phyloP scores from a whole-genome alignment of 1,139 yeast species.

The Hanseniaspora gamundiae region DNA sequence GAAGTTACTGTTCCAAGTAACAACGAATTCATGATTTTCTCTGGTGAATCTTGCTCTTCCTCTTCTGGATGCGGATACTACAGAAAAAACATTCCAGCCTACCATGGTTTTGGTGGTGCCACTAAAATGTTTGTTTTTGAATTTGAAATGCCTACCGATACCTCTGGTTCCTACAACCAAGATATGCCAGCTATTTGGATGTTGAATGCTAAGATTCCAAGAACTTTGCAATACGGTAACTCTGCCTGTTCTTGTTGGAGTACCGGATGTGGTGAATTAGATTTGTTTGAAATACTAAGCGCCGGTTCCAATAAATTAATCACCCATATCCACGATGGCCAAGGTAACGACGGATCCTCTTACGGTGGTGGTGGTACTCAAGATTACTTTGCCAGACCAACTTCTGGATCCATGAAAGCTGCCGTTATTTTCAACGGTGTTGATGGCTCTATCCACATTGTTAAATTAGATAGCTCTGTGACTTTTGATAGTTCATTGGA shows the following conservation, averaged over 20 bases:
- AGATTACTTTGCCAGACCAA: conserved; percentile 82
- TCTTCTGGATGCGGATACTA: conserved; percentile 74
- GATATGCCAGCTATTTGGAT: conserved; percentile 98
- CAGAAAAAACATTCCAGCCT: conserved; percentile 79
- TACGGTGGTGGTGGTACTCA: conserved; percentile 77
- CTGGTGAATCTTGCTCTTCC: conserved; percentile 47
- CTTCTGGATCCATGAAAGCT: conserved; percentile 65
- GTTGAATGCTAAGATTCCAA: conserved; percentile 85
- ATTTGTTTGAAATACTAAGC: conserved; percentile 70
- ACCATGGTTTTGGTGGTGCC: conserved; percentile 76
- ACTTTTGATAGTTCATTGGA: conserved; percentile 45
- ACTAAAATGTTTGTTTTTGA: conserved; percentile 81
- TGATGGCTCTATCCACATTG: conserved; percentile 40
- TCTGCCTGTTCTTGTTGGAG: conserved; percentile 85
- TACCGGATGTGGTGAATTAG: conserved; percentile 95
- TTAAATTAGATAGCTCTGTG: conserved; percentile 42
- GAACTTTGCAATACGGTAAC: conserved; percentile 81
- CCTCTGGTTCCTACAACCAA: conserved; percentile 34
- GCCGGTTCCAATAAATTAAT: conserved; percentile 66
- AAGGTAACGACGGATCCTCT: conserved; percentile 46
- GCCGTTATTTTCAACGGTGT: conserved; percentile 69
- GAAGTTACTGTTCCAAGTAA: conserved; percentile 58
- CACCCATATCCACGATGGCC: conserved; percentile 78
- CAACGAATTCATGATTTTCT: conserved; percentile 66
- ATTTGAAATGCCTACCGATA: conserved; percentile 67